These are phyloP conservation scores for Fusarium annulatum DNA, from an alignment of 2,329 filamentous ascomycete species.

Conservation along the genomic window DNA sequence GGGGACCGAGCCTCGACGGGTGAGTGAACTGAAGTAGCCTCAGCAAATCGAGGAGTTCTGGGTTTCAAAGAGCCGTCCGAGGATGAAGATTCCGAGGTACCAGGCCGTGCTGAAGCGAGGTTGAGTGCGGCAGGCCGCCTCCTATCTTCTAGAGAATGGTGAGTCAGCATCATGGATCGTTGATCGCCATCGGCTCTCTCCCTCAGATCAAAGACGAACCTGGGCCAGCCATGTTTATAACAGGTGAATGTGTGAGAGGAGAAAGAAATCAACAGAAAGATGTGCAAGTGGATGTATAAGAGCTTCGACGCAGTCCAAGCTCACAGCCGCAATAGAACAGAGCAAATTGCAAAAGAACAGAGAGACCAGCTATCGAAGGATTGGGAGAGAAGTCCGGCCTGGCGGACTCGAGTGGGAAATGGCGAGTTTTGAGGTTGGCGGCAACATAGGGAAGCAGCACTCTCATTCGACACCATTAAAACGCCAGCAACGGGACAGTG, in stretches of 20 bases:
- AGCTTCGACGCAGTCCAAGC: conserved; percentile 45
- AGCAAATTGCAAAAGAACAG: conserved; percentile 53
- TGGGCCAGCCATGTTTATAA: conserved; percentile 53
- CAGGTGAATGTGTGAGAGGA: conserved; percentile 24
- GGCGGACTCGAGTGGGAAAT: conserved; percentile 54
- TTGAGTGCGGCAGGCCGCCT: conserved; percentile 68
- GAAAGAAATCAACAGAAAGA: conserved; percentile 18
- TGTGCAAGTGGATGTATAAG: conserved; percentile 30
- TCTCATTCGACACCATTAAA: conserved; percentile 51
- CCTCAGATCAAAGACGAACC: conserved; percentile 47
- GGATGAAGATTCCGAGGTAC: conserved; percentile 62
- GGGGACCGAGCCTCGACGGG: conserved; percentile 72
- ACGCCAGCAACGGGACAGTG: conserved; percentile 50
- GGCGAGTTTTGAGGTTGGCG: conserved; percentile 62
- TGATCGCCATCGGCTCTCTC: neutral
- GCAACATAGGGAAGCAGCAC: conserved; percentile 43
- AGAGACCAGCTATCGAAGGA: conserved; percentile 68
- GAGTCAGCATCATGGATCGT: conserved; percentile 38
- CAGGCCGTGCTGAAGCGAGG: conserved; percentile 61
- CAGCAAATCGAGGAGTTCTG: conserved; percentile 81
- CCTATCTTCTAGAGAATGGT: conserved; percentile 58
- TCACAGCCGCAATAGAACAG: conserved; percentile 42
- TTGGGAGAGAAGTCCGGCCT: conserved; percentile 51
- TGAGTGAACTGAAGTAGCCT: conserved; percentile 82
- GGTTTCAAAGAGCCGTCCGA: conserved; percentile 72